Base-by-base conservation (phyloP, 1,284 basidiomycete genomes). In the Phlebopus sp. region DNA sequence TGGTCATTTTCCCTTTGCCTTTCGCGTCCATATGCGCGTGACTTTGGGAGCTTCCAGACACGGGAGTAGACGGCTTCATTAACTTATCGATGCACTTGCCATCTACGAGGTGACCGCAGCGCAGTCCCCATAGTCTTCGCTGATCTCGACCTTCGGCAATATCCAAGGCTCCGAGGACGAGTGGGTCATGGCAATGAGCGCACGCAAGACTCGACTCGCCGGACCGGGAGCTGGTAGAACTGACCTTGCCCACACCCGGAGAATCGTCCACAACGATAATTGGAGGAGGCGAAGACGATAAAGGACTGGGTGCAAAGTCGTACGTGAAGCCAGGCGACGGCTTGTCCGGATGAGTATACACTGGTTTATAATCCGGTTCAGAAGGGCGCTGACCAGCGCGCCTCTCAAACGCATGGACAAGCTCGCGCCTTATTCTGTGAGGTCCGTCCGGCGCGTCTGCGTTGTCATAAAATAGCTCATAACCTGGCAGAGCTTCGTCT, bases 91-190 rank as follows among this genome's bases (percentile, higher is more conserved):
- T 64, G 55, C 86, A 90, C 59, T 83, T 84, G 37, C 85, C 87
- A 55, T 90, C 87, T 2, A 90, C 72, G 56, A 90, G 66, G 58
- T 90, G 86, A 0, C 86, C 86, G 49, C 86, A 90, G 32, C 84
- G 72, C 46, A 90, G 64, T 2, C 76, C 79, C 85, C 84, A 89
- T 3, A 89, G 66, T 37, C 75, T 72, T 46, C 71, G 68, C 31
- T 63, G 64, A 37, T 68, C 68, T 18, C 59, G 62, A 36, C 65
- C 71, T 25, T 69, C 67, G 18, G 64, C 66, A n/a, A 58, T 52
- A 9, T 68, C 68, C 2, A 63, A 63, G 10, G 64, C 65, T 18
- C 66, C 67, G 13, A 72, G 57, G 19, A 82, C 60, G 3, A 88
- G 70, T 0, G 81, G 79, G 46, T 81, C 77, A 25, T 72, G 62